A percentile compares a stretch with the other conserved stretches of the same genome.
Evolutionary conservation across 129 eudicot species (phyloP).

Genomic region (Oenanthe sinensis): DNA sequence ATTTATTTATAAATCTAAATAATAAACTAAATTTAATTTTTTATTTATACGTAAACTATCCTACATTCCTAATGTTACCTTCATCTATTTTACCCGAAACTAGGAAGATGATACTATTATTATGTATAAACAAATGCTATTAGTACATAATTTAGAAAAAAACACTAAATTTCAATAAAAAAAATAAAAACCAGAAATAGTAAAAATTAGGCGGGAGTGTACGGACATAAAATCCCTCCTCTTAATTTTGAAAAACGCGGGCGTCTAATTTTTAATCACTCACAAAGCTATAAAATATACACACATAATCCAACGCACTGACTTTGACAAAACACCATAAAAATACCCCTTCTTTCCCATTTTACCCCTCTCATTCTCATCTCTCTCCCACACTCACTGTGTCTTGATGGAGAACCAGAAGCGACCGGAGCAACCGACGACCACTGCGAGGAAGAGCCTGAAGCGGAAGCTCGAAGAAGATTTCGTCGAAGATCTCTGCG

Average conservation of each 20-base stretch:
- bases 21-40: too few species aligned
- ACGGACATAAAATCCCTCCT: not conserved
- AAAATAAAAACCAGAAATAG: not conserved
- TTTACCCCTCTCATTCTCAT: constrained; percentile 17
- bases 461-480: constrained; percentile 83
- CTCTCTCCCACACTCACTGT: constrained; percentile 19
- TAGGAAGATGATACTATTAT: too few species aligned
- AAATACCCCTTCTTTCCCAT: not conserved
- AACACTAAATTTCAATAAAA: too few species aligned
- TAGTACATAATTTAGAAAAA: too few species aligned
- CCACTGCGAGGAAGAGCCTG: constrained; percentile 57
- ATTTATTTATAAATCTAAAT: too few species aligned
- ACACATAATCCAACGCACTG: not conserved
- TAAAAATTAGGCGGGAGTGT: not conserved
- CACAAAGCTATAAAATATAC: not conserved
- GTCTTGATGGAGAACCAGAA: constrained; percentile 59
- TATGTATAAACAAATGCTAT: too few species aligned
- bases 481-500: constrained; percentile 26
- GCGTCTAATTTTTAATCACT: not conserved
- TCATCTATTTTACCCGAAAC: too few species aligned
- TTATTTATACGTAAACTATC: too few species aligned
- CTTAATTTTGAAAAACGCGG: constrained; percentile 3
- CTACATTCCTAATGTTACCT: too few species aligned
- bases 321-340: not conserved
- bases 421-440: constrained; percentile 45